Conservation (phyloP, 805 yeast species). For the Komagataella kurtzmanii region DNA sequence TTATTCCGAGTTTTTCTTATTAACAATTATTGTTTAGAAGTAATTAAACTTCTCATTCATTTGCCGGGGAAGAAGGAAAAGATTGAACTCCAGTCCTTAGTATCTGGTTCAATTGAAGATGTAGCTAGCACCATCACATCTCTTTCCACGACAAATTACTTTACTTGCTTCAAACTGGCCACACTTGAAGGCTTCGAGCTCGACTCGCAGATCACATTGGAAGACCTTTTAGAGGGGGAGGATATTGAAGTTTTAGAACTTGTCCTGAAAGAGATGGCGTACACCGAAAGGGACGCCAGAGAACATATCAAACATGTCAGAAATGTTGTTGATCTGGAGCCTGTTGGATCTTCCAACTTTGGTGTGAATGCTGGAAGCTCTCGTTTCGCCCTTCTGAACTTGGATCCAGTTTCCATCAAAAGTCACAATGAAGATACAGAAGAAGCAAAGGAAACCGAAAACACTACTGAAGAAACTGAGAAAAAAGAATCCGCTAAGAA, state of each 20-base stretch:
- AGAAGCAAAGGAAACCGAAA: slow-evolving; percentile 6
- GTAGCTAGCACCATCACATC: not conserved
- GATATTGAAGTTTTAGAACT: slow-evolving; percentile 16
- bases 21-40: not conserved
- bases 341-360: slow-evolving; percentile 24
- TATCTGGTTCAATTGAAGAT: not conserved
- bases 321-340: slow-evolving; percentile 41
- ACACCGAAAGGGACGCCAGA: slow-evolving; percentile 45
- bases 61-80: slow-evolving; percentile 1
- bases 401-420: slow-evolving; percentile 16
- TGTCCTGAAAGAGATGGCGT: slow-evolving; percentile 36
- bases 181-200: slow-evolving; percentile 1
- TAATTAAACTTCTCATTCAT: slow-evolving; percentile 3
- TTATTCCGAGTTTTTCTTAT: not conserved
- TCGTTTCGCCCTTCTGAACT: slow-evolving; percentile 26
- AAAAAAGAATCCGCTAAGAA: slow-evolving; percentile 2
- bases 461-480: slow-evolving; percentile 5
- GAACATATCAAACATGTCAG: slow-evolving; percentile 54
- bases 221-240: slow-evolving; percentile 6
- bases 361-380: slow-evolving; percentile 36
- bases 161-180: not conserved
- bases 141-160: not conserved
- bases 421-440: slow-evolving; percentile 5
- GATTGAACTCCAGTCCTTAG: not conserved
- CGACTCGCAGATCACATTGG: not conserved